A percentile compares a stretch with the other conserved stretches of the same genome.
phyloP scores from a whole-genome alignment of 1,139 yeast genomes.

The Diutina catenulata region DNA sequence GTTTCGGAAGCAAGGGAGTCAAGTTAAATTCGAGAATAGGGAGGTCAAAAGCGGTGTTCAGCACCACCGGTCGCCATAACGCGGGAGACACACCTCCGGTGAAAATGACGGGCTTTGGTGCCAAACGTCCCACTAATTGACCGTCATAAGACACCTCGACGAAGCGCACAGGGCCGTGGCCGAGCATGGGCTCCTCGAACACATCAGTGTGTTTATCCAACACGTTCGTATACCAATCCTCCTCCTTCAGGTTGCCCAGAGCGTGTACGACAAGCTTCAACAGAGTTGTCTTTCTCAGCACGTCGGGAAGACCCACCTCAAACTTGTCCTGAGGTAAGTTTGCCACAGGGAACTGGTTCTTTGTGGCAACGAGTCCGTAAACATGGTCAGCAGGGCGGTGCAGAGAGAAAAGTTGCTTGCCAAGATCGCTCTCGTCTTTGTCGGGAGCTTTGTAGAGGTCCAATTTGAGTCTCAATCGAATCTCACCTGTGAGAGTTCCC shows the following conservation, averaged over 20 bases:
- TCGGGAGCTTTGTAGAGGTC: conserved; percentile 20
- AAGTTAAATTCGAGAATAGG: conserved; percentile 13
- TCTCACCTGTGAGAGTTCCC: conserved; percentile 46
- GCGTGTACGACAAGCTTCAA: conserved; percentile 50
- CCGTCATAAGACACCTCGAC: background rate
- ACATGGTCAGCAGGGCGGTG: conserved; percentile 9
- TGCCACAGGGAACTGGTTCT: conserved; percentile 6
- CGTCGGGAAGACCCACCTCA: conserved; percentile 25
- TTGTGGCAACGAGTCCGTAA: conserved; percentile 19
- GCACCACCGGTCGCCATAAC: conserved; percentile 65
- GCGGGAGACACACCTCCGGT: conserved; percentile 11
- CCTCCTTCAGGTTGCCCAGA: conserved; percentile 71
- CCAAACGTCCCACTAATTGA: background rate
- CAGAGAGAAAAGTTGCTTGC: conserved; percentile 7
- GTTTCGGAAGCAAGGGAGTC: conserved; percentile 9
- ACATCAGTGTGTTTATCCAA: conserved; percentile 29
- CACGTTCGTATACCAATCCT: conserved; percentile 70
- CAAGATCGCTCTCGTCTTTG: background rate
- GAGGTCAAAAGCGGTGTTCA: conserved; percentile 61
- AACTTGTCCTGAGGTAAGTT: conserved; percentile 31
- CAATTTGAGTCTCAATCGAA: conserved; percentile 42
- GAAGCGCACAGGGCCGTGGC: conserved; percentile 33
- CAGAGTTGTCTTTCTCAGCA: conserved; percentile 41
- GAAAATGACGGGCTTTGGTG: conserved; percentile 7
- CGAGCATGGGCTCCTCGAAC: conserved; percentile 23